Percentiles rank a stretch among this genome's conserved stretches.
Conservation (phyloP, 768 basidiomycete genomes). For the Hypholoma fasciculare region DNA sequence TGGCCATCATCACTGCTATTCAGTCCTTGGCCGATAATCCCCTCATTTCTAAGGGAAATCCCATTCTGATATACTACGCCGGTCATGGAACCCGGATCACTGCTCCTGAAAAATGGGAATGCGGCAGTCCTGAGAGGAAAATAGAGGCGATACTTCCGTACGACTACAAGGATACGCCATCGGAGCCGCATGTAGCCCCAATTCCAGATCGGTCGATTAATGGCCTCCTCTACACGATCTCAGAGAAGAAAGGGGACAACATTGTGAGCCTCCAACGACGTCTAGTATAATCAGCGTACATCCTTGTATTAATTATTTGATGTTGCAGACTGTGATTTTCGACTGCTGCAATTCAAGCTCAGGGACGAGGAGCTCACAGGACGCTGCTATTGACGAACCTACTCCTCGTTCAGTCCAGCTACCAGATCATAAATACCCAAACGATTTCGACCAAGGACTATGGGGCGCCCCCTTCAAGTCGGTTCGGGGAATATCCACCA, state of each 20-base stretch:
- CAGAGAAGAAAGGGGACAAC: constrained; percentile 11
- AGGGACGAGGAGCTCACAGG: neutral
- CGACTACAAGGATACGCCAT: constrained; percentile 7
- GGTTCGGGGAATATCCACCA: neutral
- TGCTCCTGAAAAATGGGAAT: neutral
- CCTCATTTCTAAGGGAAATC: constrained; percentile 5
- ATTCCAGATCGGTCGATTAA: constrained; percentile 14
- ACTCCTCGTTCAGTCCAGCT: neutral
- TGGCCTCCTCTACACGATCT: constrained; percentile 7
- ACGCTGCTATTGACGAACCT: too few relatives aligned
- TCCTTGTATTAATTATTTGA: neutral
- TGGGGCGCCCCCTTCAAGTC: neutral
- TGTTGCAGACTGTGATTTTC: neutral
- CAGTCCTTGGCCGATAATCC: neutral
- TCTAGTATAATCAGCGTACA: neutral
- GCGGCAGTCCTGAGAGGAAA: neutral
- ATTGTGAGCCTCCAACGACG: constrained; percentile 12
- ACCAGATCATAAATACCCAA: neutral
- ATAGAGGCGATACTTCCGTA: constrained; percentile 14
- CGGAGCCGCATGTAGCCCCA: neutral
- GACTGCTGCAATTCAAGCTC: neutral
- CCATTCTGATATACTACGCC: constrained; percentile 16
- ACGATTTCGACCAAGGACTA: neutral
- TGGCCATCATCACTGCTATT: constrained; percentile 8
- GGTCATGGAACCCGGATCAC: constrained; percentile 11